These are phyloP conservation scores for Canariomyces notabilis DNA, from an alignment of 2,329 filamentous ascomycete genomes.

Conservation along the genomic window DNA sequence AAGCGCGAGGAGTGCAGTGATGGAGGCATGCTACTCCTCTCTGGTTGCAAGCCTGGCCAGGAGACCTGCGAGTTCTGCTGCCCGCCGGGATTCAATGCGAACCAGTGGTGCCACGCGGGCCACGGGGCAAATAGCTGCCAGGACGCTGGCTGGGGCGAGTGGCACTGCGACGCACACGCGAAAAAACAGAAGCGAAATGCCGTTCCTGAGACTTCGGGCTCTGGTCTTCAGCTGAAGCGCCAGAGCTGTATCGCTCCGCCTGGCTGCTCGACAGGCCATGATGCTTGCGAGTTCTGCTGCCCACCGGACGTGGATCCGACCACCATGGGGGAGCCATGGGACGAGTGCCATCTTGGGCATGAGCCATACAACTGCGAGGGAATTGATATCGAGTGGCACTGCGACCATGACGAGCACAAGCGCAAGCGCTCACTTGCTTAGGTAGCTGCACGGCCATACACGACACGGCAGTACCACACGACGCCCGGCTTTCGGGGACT, in stretches of 20 bases:
- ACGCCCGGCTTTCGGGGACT: no score
- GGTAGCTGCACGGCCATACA: neutral
- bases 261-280: neutral
- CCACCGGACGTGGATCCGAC: neutral
- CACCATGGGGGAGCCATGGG: no score
- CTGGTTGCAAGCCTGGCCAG: neutral
- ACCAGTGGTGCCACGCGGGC: no score
- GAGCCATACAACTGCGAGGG: neutral
- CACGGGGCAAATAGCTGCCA: no score
- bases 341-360: neutral
- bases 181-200: no score
- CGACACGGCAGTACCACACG: no score
- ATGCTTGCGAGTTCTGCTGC: neutral
- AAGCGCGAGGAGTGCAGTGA: neutral
- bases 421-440: neutral
- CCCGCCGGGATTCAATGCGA: neutral
- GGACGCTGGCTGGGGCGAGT: no score
- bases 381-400: neutral
- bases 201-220: no score
- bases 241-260: no score
- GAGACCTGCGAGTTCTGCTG: neutral
- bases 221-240: no score
- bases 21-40: no score
- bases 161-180: no score
- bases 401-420: neutral